Base-by-base conservation (phyloP, 2,329 filamentous ascomycete species). In the Pleoardoris graminearum region DNA sequence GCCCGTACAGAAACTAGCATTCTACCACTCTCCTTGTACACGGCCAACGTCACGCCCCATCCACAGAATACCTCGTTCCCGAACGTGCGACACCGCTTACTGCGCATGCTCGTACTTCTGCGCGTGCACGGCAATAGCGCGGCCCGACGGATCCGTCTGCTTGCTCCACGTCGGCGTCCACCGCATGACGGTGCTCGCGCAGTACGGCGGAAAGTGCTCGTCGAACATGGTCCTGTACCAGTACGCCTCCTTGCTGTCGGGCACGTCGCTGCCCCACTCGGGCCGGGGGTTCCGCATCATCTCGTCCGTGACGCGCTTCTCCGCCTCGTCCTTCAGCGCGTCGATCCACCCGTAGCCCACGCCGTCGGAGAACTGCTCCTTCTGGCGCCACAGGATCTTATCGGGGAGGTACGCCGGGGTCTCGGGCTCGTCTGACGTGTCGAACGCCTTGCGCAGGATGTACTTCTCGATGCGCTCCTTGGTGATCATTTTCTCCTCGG, bases 301-400 rank as follows among this genome's bases (percentile, higher is more conserved):
- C 81, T 97, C 93, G 70, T 99, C 93, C 16, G 90, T 96, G 50
- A 99, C 88, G 51, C 94, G 85, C 60, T 86, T 75, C 77, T 95
- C 91, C 29, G 94, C 94, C 69, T 88, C 90, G 77, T 97, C 94
- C 83, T 97, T 97, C 67, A 99, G 85, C 6, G 87, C 89, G 70
- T 99, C 94, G 71, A 99, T 99, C 94, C 94, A 99, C 59, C 94
- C 92, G 79, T 99, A 99, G 52, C 94, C 94, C 52, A 99, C 94
- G 73, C 94, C 95, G 69, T 99, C 95, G 53, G 89, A 95, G 81
- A 99, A 99, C 79, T 99, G 94, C 80, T 99, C 94, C 85, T 99
- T 99, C 78, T 99, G 95, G 72, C 95, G 85, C 89, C 91, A 99
- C 51, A 99, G 86, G 65, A 99, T 99, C 74, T 92, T 86, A 16